Conservation (phyloP, 1,139 yeast species). For the Kurtzmaniella quercitrusa region DNA sequence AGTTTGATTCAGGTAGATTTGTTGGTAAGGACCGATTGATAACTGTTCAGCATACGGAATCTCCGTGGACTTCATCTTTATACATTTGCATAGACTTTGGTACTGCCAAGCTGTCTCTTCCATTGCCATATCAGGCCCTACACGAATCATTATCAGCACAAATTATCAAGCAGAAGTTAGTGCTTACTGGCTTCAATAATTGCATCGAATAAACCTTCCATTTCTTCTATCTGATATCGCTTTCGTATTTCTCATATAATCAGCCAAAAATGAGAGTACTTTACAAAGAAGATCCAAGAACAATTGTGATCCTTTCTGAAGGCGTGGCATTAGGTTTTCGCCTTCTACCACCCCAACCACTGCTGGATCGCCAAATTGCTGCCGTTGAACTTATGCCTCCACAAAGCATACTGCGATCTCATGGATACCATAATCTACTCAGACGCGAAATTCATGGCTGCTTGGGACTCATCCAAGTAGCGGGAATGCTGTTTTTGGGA, state of each 20-base stretch:
- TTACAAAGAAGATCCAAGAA: slow-evolving; percentile 48
- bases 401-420: slow-evolving; percentile 31
- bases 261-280: slow-evolving; percentile 50
- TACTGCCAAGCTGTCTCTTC: too few species aligned
- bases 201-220: background rate
- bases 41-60: too few species aligned
- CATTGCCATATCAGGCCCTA: too few species aligned
- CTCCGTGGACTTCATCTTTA: background rate
- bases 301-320: slow-evolving; percentile 49
- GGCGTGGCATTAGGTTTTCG: slow-evolving; percentile 50
- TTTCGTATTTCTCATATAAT: too few species aligned
- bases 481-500: slow-evolving; percentile 66
- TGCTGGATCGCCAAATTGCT: slow-evolving; percentile 29
- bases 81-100: background rate
- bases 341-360: slow-evolving; percentile 16
- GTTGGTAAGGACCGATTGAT: background rate
- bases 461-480: slow-evolving; percentile 74
- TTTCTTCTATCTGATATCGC: too few species aligned
- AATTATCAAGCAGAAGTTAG: too few species aligned
- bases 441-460: slow-evolving; percentile 71
- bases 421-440: slow-evolving; percentile 47
- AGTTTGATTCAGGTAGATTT: background rate
- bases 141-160: too few species aligned
- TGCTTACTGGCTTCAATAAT: too few species aligned
- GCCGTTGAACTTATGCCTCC: slow-evolving; percentile 51